Evolutionary conservation across 331 rosid genomes (phyloP).

Genomic region (Quercus phellos): DNA sequence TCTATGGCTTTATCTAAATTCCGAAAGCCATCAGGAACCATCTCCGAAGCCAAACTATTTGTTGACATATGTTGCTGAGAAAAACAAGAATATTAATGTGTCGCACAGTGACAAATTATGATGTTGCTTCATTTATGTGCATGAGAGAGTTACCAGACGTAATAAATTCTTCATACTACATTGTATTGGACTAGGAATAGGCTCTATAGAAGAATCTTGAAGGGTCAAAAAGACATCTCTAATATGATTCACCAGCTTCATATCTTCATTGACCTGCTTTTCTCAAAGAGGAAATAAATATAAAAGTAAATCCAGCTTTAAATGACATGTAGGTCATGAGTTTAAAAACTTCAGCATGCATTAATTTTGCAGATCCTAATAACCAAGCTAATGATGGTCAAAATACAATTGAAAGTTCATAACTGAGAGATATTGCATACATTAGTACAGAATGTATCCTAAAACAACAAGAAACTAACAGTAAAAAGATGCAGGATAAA

Average conservation of each 20-base stretch:
- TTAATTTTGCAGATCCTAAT: not conserved
- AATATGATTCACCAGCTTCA: constrained; percentile 46
- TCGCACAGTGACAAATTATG: not conserved
- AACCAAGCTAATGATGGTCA: not conserved
- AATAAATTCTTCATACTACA: constrained; percentile 37
- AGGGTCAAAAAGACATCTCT: constrained; percentile 53
- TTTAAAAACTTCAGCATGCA: not conserved
- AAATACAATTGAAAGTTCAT: not conserved
- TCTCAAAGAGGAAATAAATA: not conserved
- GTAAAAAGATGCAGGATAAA: not conserved
- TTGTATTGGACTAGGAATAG: constrained; percentile 33
- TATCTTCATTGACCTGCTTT: constrained; percentile 74
- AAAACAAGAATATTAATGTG: constrained; percentile 18
- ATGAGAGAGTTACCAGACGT: constrained; percentile 43
- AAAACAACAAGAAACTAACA: not conserved
- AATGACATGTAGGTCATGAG: not conserved
- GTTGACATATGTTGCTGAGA: constrained; percentile 36
- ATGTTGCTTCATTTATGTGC: constrained; percentile 2
- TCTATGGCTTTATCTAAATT: constrained; percentile 37
- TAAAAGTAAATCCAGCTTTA: not conserved
- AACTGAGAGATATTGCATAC: not conserved
- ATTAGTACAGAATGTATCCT: not conserved
- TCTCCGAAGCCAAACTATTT: constrained; percentile 39
- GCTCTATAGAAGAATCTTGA: constrained; percentile 39
- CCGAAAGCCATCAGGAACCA: constrained; percentile 31